Evolutionary conservation across 1,139 yeast genomes (phyloP).

Genomic region (Blastobotrys raffinosifermentans): DNA sequence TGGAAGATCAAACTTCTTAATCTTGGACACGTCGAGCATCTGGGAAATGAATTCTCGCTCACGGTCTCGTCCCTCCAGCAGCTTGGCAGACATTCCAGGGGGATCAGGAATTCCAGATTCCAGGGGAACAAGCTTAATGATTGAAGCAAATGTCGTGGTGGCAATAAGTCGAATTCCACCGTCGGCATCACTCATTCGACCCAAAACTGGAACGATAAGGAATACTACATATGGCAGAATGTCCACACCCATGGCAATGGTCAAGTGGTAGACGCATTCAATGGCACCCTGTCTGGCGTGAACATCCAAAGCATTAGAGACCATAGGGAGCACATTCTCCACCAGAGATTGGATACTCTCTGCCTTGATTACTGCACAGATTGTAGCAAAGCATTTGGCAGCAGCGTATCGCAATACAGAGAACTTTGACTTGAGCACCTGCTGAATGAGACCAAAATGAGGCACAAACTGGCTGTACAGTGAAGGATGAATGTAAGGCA

Average conservation of each 20-base stretch:
- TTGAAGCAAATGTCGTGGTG: slow-evolving; percentile 93
- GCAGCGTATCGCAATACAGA: slow-evolving; percentile 87
- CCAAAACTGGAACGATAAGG: slow-evolving; percentile 90
- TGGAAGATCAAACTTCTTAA: slow-evolving; percentile 81
- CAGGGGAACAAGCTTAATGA: slow-evolving; percentile 89
- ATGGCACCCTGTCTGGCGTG: slow-evolving; percentile 87
- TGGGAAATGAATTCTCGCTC: slow-evolving; percentile 94
- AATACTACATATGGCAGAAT: slow-evolving; percentile 93
- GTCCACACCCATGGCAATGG: slow-evolving; percentile 79
- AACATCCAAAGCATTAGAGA: slow-evolving; percentile 73
- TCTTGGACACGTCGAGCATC: slow-evolving; percentile 97
- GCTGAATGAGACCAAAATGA: slow-evolving; percentile 45
- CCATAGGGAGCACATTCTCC: slow-evolving; percentile 70
- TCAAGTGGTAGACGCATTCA: slow-evolving; percentile 82
- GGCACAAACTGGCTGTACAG: slow-evolving; percentile 48
- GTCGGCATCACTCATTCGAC: slow-evolving; percentile 96
- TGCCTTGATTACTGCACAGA: slow-evolving; percentile 70
- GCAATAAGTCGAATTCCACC: slow-evolving; percentile 85
- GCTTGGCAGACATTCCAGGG: slow-evolving; percentile 77
- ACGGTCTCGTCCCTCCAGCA: slow-evolving; percentile 82
- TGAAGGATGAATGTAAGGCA: slow-evolving; percentile 52
- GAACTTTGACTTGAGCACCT: slow-evolving; percentile 60
- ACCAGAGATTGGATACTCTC: slow-evolving; percentile 75
- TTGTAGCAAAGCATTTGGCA: slow-evolving; percentile 81
- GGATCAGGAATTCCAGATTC: slow-evolving; percentile 99